A percentile compares a stretch with the other conserved stretches of the same genome.
Evolutionary conservation across 2,329 filamentous ascomycete species (phyloP).

Genomic region (Cercospora citrullina): DNA sequence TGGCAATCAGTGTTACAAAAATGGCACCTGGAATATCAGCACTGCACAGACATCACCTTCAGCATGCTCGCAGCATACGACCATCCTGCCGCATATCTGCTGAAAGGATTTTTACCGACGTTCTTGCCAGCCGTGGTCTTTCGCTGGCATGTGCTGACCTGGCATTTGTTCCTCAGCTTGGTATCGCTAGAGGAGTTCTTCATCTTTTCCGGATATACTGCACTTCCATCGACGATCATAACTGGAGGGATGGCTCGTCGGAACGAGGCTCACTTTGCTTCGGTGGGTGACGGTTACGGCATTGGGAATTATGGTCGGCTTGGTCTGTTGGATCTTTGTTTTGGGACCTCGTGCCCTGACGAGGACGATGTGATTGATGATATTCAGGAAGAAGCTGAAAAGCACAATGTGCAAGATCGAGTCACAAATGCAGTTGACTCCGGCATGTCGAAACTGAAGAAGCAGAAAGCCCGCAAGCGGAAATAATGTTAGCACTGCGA

Average conservation of each 20-base stretch:
- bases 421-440: constrained; percentile 39
- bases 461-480: constrained; percentile 16
- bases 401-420: constrained; percentile 53
- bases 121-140: constrained; percentile 66
- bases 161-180: constrained; percentile 63
- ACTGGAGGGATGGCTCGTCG: constrained; percentile 59
- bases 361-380: constrained; percentile 58
- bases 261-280: constrained; percentile 58
- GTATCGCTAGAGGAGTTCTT: constrained; percentile 67
- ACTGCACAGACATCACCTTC: constrained; percentile 59
- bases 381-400: constrained; percentile 56
- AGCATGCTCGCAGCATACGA: constrained; percentile 66
- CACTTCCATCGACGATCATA: constrained; percentile 60
- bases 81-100: constrained; percentile 64
- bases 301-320: constrained; percentile 45
- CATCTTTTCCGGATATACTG: constrained; percentile 66
- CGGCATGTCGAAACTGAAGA: constrained; percentile 19
- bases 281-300: constrained; percentile 36
- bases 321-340: constrained; percentile 62
- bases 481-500: neutral
- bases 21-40: constrained; percentile 58
- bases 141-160: constrained; percentile 71
- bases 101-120: constrained; percentile 64
- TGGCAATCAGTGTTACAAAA: constrained; percentile 34
- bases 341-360: constrained; percentile 52